Evolutionary conservation across 495 filamentous ascomycete genomes (phyloP), one percentile per base, ranked within the genome.

Genomic region (Penicillium alfredii): DNA sequence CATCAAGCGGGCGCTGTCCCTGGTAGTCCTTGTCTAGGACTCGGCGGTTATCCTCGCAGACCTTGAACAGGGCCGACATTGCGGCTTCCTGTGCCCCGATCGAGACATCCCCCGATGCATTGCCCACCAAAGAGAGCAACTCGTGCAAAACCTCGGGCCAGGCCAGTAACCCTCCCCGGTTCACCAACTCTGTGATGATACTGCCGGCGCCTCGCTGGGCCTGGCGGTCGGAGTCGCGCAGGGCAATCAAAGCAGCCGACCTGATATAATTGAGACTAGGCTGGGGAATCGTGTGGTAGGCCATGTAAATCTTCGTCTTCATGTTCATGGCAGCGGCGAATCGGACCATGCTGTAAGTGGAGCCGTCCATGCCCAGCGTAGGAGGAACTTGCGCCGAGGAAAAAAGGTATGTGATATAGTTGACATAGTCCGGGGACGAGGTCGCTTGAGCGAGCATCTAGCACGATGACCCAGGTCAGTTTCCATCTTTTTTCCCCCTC

Each of bases 371-470:
- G 15, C 68, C 69, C 30, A 89, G 51, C 1, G 64, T 69, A 8
- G 71, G 47, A 10, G 82, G 78, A 21, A 73, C 64, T 38, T 79
- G 71, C 38, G 76, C 60, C 34, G 79, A 86, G 31, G 82, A 85
- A 58, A 93, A 84, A 12, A 99, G 74, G 55, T 88, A 96, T 32
- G 86, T 83, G 30, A 99, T 77, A 58, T 99, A 99, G 62, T 96
- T 96, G 64, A 90, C 86, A 71, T 96, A 87, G 59, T 96, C 90
- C 6, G 90, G 90, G 10, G 81, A 93, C 9, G 77, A 67, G 57
- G 88, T 90, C 22, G 93, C 92, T 70, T 93, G 84, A 35, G 78
- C 72, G 49, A 99, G 85, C 88, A 97, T 93, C 92, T 98, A 55
- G 35, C 40, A 18, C 5, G 8, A 1, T 4, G 32, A 19, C 9